These are phyloP conservation scores for Hanseniaspora hatyaiensis DNA, from an alignment of 805 yeast species.

Conservation along the genomic window DNA sequence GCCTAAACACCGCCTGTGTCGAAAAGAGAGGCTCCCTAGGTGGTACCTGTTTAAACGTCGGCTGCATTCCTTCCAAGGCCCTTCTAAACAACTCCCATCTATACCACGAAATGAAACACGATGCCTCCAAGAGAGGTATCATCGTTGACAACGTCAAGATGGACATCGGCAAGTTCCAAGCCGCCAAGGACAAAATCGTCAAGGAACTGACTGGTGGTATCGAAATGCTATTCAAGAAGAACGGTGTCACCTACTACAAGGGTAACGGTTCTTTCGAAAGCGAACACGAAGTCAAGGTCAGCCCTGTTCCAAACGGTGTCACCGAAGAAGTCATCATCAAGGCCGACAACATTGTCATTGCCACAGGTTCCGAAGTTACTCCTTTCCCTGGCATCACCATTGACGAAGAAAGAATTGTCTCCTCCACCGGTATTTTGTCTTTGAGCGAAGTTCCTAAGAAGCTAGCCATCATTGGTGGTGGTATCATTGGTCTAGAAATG, in stretches of 20 bases:
- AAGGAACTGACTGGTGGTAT: constrained; percentile 84
- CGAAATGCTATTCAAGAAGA: constrained; percentile 88
- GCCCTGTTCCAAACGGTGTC: constrained; percentile 72
- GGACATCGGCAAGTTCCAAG: constrained; percentile 70
- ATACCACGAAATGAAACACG: constrained; percentile 79
- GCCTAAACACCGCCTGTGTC: constrained; percentile 86
- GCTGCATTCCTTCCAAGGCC: constrained; percentile 97
- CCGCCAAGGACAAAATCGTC: constrained; percentile 86
- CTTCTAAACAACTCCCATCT: constrained; percentile 86
- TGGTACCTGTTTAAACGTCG: constrained; percentile 97
- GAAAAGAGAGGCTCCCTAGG: constrained; percentile 95
- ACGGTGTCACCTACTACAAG: constrained; percentile 86
- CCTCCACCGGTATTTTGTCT: constrained; percentile 84
- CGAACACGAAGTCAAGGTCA: constrained; percentile 66
- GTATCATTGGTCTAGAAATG: constrained; percentile 98
- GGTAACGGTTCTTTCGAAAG: constrained; percentile 82
- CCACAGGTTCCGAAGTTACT: constrained; percentile 96
- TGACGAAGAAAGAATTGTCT: constrained; percentile 93
- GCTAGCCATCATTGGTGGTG: constrained; percentile 93
- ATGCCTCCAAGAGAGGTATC: constrained; percentile 79
- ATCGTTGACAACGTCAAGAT: constrained; percentile 62
- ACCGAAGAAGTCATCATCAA: constrained; percentile 51
- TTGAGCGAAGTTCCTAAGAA: constrained; percentile 85
- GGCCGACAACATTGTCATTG: constrained; percentile 83
- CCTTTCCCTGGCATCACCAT: constrained; percentile 97